phyloP scores from a whole-genome alignment of 148 eudicot genomes.

The Suaeda aralocaspica region DNA sequence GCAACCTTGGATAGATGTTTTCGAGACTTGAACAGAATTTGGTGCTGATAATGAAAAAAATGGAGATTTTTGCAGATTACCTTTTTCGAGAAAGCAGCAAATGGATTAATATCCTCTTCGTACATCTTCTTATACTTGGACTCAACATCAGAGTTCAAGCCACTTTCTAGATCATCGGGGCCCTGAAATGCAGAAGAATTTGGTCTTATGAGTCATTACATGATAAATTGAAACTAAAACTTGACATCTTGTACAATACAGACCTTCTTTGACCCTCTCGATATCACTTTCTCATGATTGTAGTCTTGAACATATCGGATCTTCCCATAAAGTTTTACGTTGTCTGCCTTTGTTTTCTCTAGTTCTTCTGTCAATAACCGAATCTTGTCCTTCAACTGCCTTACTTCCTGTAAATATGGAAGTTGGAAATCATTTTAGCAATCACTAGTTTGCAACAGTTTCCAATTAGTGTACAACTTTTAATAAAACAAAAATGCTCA shows the following conservation, averaged over 20 bases:
- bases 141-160: slow-evolving; percentile 94
- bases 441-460: background rate
- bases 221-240: slow-evolving; percentile 8
- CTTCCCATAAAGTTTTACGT: slow-evolving; percentile 97
- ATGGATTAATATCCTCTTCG: slow-evolving; percentile 98
- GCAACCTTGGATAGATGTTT: too few relatives aligned
- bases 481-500: background rate
- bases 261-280: slow-evolving; percentile 96
- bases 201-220: slow-evolving; percentile 11
- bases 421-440: background rate
- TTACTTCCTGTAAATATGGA: slow-evolving; percentile 57
- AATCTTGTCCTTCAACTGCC: slow-evolving; percentile 83
- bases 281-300: slow-evolving; percentile 85
- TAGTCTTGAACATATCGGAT: slow-evolving; percentile 99
- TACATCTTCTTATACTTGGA: slow-evolving; percentile 98
- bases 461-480: background rate
- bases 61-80: too few relatives aligned
- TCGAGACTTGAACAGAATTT: too few relatives aligned
- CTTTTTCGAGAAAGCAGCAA: slow-evolving; percentile 99
- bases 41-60: too few relatives aligned
- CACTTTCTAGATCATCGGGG: slow-evolving; percentile 87
- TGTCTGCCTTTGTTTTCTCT: slow-evolving; percentile 92
- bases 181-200: slow-evolving; percentile 44
- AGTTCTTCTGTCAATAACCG: slow-evolving; percentile 70
- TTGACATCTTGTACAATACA: slow-evolving; percentile 11